Conservation (phyloP, 164 flowering plant species). For the Vitis vinifera region DNA sequence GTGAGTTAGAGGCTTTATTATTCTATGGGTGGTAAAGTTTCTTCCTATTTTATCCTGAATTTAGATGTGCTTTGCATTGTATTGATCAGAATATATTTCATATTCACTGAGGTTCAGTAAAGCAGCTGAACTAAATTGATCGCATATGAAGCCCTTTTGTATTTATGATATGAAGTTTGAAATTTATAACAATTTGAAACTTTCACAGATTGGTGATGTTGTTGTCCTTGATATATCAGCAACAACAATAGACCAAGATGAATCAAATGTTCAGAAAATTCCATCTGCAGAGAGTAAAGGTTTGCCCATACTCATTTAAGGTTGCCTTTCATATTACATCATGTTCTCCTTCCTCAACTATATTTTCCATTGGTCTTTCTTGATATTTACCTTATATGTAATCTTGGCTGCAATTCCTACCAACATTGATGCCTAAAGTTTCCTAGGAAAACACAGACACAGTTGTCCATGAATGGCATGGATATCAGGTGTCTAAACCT, state of each 20-base stretch:
- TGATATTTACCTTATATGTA: background rate
- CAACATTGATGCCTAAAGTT: background rate
- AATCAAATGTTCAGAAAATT: conserved; percentile 51
- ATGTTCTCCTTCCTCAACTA: background rate
- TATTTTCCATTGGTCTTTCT: background rate
- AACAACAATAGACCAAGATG: conserved; percentile 58
- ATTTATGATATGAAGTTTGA: background rate
- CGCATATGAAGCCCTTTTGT: background rate
- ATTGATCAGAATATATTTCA: too few relatives aligned
- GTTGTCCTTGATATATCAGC: conserved; percentile 84
- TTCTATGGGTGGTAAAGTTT: too few relatives aligned
- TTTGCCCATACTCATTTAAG: conserved; percentile 19
- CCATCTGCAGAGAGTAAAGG: conserved; percentile 94
- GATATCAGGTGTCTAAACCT: background rate
- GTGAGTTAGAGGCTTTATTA: too few relatives aligned
- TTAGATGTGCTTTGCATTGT: too few relatives aligned
- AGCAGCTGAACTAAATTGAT: too few relatives aligned
- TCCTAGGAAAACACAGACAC: background rate
- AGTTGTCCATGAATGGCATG: background rate
- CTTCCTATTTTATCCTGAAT: too few relatives aligned
- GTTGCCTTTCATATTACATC: background rate
- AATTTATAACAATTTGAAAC: conserved; percentile 3
- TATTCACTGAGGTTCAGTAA: too few relatives aligned
- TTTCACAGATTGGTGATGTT: conserved; percentile 80
- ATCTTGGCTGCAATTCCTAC: background rate